Evolutionary conservation across 2,329 filamentous ascomycete species (phyloP), one percentile per base, ranked within the genome.

Genomic region (Neopestalotiopsis clavispora): DNA sequence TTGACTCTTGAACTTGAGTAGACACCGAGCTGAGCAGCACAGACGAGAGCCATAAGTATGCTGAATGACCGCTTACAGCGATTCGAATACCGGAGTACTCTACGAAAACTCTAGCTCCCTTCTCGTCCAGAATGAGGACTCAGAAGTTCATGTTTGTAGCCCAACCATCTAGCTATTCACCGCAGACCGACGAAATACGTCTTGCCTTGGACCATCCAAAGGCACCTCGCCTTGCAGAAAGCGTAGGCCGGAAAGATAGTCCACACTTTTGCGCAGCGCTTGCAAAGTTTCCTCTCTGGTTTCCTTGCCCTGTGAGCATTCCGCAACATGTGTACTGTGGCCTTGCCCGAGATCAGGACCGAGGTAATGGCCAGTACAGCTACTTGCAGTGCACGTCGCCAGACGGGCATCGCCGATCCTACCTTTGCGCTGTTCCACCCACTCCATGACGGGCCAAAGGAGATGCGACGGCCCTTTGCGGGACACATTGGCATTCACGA

Each of bases 381-480:
- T 62, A 32, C 34, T 28, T 14, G 59, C 59, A 3, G 28, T 62
- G 23, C 59, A 62, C 12, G 34, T 62, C 32, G 34, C 20, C 5
- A 62, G 14, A 20, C 59, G 59, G 32, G 59, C 59, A 40, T 62
- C 59, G 59, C 59, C 59, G 12, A 62, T 62, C 23, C 59, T 62
- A 6, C 59, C 59, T 2, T 62, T 62, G 59, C 59, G 59, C 59
- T 62, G 59, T 42, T 62, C 59, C 59, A 62, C 59, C 59, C 59
- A 62, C 10, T 62, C 59, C 59, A 62, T 62, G 34, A 62, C 59
- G 28, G 59, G 59, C 59, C 59, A 62, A 34, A 62, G 59, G 34
- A 62, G 59, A 2, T 62, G 59, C n/a, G 34, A 62, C 6, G 59
- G 34, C 12, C 59, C 59, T 62, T 62, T 38, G 14, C 30, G 59